phyloP scores from a whole-genome alignment of 257 asterid species.

The Linderniella brevidens region DNA sequence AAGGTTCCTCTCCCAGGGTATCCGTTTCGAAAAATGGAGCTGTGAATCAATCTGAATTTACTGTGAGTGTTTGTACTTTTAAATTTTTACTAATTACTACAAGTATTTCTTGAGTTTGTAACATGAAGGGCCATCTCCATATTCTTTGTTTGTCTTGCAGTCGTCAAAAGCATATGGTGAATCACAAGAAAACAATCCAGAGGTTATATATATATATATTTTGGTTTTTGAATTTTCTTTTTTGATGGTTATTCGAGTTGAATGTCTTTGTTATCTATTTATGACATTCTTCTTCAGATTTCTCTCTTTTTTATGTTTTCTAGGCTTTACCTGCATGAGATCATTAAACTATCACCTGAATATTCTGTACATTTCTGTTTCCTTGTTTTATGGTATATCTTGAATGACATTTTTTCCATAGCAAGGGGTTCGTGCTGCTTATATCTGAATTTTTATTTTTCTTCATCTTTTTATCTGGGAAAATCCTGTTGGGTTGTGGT shows the following conservation, averaged over 20 bases:
- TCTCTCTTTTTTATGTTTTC: no score
- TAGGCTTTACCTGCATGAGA: no score
- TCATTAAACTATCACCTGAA: no score
- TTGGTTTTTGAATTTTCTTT: constrained; percentile 1
- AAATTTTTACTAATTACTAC: not conserved
- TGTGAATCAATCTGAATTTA: constrained; percentile 26
- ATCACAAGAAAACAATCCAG: constrained; percentile 19
- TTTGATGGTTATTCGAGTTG: not conserved
- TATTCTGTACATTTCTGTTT: no score
- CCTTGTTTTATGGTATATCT: no score
- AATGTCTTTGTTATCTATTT: no score
- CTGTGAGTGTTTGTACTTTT: constrained; percentile 12
- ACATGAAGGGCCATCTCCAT: not conserved
- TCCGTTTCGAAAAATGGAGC: constrained; percentile 32
- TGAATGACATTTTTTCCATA: no score
- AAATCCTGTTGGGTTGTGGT: no score
- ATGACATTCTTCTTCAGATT: no score
- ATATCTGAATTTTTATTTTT: no score
- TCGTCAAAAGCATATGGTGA: constrained; percentile 24
- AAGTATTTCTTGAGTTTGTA: not conserved
- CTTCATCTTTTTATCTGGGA: no score
- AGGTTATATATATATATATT: constrained; percentile 15
- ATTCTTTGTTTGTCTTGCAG: constrained; percentile 16
- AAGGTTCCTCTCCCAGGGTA: constrained; percentile 46
- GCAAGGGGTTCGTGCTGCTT: no score